These are phyloP conservation scores for Acer saccharum DNA, from an alignment of 345 rosid genomes.

Conservation along the genomic window DNA sequence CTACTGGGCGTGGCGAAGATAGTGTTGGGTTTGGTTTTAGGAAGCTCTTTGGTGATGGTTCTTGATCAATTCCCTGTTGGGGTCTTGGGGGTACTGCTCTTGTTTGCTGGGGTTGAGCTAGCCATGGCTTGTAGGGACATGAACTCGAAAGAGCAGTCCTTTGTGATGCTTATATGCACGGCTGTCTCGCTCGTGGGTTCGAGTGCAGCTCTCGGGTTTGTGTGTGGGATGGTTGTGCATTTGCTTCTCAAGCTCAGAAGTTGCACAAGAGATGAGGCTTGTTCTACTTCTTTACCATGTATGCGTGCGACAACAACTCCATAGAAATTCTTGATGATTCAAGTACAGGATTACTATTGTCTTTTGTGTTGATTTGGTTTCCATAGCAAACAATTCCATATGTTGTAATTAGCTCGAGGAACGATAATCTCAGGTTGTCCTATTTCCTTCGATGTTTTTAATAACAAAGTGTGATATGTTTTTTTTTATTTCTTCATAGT, in stretches of 20 bases:
- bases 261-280: constrained; percentile 8
- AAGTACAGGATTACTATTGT: no score
- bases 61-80: constrained; percentile 78
- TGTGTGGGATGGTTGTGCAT: constrained; percentile 61
- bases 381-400: not conserved
- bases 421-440: not conserved
- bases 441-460: no score
- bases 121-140: constrained; percentile 84
- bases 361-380: not conserved
- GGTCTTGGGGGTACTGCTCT: constrained; percentile 63
- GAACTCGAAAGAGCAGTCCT: constrained; percentile 69
- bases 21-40: constrained; percentile 65
- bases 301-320: constrained; percentile 12
- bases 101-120: constrained; percentile 81
- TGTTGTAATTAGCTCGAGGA: not conserved
- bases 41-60: constrained; percentile 65
- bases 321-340: not conserved
- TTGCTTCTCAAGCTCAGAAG: constrained; percentile 55
- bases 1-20: constrained; percentile 67
- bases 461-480: no score
- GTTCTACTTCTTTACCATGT: not conserved
- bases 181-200: constrained; percentile 72
- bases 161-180: constrained; percentile 72
- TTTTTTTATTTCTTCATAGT: no score
- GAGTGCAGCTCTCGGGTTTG: constrained; percentile 77